Base-by-base conservation (phyloP, 495 filamentous ascomycete genomes). In the Penicillium desertorum region DNA sequence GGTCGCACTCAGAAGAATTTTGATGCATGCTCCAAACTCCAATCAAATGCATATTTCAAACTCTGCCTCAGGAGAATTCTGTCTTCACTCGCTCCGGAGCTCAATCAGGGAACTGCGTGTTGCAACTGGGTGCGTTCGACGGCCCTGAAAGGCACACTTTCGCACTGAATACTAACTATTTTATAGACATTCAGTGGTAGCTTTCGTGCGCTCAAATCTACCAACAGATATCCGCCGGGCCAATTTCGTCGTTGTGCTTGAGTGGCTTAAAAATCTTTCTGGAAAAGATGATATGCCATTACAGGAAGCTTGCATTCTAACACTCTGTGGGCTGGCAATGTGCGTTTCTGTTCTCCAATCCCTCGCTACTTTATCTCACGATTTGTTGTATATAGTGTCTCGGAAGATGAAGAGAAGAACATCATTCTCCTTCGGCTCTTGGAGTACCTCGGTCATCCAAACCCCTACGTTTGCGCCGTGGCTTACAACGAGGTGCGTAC, bases 51-150 rank as follows among this genome's bases (percentile, higher is more conserved):
- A 91, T 58, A 71, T 97, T 4, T 80, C 83, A 39, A 74, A 64
- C 6, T 91, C 88, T 8, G 57, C 70, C 1, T 75, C 88, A 42
- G 92, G 90, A 0, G 85, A 91, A 63, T 91, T 89, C 80, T 94
- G 90, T 64, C 69, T 98, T 2, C 80, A 86, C 54, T 90, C 88
- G 3, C 74, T 96, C 20, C 82, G 83, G 46, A 96, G 92, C 66
- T 93, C 92, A 7, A 70, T 88, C 22, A 83, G 94, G 65, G 94
- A 98, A 65, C 76, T 98, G 48, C 86, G 94, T 12, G 81, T 96
- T 65, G 88, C 87, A 25, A 88, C 91, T 62, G 89, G 83, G 78
- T 87, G 71, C 61, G 73, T 60, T 34, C 16, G 22, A 53, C 51
- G 51, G 8, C 42, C 45, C 23, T 60, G 37, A 30, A 51, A 9